These are phyloP conservation scores for Giardia duodenalis DNA, from an alignment of 208 protist species.

Conservation along the genomic window DNA sequence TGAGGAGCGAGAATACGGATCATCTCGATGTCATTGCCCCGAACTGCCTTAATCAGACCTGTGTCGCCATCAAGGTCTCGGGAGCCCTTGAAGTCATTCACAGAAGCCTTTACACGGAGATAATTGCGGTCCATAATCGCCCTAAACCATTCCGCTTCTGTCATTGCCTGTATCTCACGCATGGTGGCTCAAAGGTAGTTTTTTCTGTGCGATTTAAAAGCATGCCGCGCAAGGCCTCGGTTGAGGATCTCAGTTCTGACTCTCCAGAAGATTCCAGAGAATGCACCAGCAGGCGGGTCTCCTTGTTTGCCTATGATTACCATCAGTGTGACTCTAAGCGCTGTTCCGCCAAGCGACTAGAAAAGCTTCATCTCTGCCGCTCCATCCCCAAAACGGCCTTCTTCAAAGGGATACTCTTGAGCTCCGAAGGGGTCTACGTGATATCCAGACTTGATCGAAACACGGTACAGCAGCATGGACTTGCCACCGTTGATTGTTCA, in stretches of 20 bases:
- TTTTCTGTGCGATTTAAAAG: too few relatives aligned
- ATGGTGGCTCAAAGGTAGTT: too few relatives aligned
- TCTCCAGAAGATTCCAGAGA: too few relatives aligned
- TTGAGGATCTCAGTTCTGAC: too few relatives aligned
- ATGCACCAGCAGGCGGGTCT: neutral
- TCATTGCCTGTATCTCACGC: neutral
- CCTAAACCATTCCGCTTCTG: neutral
- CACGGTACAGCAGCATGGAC: slow-evolving; percentile 62
- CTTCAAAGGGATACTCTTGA: slow-evolving; percentile 75
- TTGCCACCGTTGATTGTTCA: slow-evolving; percentile 95
- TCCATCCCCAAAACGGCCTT: slow-evolving; percentile 62
- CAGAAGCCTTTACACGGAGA: neutral
- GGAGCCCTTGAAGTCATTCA: neutral
- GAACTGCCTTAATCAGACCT: neutral
- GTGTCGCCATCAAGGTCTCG: neutral
- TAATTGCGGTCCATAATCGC: neutral
- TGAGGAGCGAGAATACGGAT: neutral
- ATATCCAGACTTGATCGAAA: slow-evolving; percentile 73
- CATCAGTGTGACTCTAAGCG: slow-evolving; percentile 86
- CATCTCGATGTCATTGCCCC: neutral
- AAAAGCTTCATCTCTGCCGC: slow-evolving; percentile 64
- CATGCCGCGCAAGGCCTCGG: too few relatives aligned
- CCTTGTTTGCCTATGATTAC: slow-evolving; percentile 81
- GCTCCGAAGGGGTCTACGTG: slow-evolving; percentile 64
- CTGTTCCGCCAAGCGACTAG: slow-evolving; percentile 83